Percentiles rank a stretch among this genome's conserved stretches.
Conservation (phyloP, 179 eudicot species). For the Corrigiola litoralis region DNA sequence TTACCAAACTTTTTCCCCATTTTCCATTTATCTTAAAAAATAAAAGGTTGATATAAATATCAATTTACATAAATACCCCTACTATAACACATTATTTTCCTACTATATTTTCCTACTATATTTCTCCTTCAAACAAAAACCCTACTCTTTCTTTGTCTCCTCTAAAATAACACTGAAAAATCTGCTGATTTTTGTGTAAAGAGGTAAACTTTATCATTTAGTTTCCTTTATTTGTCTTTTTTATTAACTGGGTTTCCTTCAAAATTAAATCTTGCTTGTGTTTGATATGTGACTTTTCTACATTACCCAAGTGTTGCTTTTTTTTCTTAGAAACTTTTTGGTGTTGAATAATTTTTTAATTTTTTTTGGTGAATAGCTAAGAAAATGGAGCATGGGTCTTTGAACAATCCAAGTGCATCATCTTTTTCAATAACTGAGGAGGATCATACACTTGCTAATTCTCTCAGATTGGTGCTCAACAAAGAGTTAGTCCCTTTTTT, state of each 20-base stretch:
- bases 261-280: not conserved
- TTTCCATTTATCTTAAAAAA: not conserved
- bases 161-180: no score
- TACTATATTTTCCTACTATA: not conserved
- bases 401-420: slow-evolving; percentile 54
- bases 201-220: not conserved
- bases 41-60: no score
- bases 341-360: not conserved
- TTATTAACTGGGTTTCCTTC: not conserved
- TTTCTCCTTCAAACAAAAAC: not conserved
- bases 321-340: not conserved
- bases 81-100: not conserved
- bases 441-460: slow-evolving; percentile 81
- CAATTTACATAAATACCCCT: no score
- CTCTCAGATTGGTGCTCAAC: slow-evolving; percentile 62
- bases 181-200: not conserved
- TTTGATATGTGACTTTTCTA: not conserved
- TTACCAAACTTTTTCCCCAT: not conserved
- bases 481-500: slow-evolving; percentile 49
- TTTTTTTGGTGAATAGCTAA: not conserved
- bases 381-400: slow-evolving; percentile 66
- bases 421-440: slow-evolving; percentile 73
- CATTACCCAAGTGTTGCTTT: not conserved
- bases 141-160: no score
- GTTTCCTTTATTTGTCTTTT: not conserved